Percentiles rank a stretch among this genome's conserved stretches.
Conservation (phyloP, 2,329 filamentous ascomycete species). For the Teratosphaeria viscida region DNA sequence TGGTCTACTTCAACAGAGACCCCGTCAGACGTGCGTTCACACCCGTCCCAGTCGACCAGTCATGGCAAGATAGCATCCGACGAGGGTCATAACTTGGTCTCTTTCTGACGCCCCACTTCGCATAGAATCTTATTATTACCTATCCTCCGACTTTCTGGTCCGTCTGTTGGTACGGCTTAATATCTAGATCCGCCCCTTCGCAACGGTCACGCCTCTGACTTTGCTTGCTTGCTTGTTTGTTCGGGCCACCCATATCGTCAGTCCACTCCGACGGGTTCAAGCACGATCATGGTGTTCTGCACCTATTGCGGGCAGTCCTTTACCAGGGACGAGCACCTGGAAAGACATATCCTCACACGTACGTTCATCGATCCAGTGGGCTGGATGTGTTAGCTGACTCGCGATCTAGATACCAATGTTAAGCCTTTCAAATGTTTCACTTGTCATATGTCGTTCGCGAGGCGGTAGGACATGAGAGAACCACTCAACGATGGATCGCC, state of each 20-base stretch:
- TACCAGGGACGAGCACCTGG: conserved; percentile 43
- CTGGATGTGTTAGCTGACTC: conserved; percentile 5
- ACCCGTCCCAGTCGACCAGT: not conserved
- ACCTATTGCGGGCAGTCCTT: conserved; percentile 45
- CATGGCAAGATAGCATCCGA: conserved; percentile 1
- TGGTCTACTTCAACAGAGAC: conserved; percentile 4
- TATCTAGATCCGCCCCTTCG: not conserved
- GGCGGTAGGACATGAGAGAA: conserved; percentile 30
- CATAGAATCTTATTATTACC: not conserved
- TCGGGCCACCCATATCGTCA: not conserved
- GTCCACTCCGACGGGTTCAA: not conserved
- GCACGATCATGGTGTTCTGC: conserved; percentile 40
- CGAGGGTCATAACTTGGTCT: not conserved
- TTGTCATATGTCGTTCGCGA: conserved; percentile 45
- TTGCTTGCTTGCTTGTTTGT: not conserved
- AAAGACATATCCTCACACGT: conserved; percentile 44
- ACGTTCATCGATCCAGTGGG: conserved; percentile 14
- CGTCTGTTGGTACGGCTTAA: not conserved
- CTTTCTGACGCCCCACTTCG: not conserved
- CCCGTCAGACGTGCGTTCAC: conserved; percentile 13
- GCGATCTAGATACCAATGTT: conserved; percentile 39
- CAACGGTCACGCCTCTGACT: not conserved
- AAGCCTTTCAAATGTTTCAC: conserved; percentile 46
- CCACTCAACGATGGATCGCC: not conserved
- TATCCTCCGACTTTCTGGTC: not conserved